Evolutionary conservation across 2,329 filamentous ascomycete species (phyloP), one percentile per base, ranked within the genome.

Genomic region (Diplodia mutila): DNA sequence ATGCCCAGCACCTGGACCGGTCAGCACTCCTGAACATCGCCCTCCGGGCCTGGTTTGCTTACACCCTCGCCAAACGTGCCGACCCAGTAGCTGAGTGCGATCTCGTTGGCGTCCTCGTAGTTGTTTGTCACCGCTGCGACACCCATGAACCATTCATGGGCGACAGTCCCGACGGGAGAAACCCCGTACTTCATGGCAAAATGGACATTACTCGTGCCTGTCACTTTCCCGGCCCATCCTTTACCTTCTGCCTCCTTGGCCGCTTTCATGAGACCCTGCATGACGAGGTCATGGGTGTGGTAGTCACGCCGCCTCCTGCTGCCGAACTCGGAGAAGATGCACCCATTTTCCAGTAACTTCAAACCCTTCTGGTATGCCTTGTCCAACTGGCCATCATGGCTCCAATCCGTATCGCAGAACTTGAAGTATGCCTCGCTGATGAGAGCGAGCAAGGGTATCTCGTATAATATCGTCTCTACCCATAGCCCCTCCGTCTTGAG

Each of bases 101-200:
- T 86, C 77, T 97, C 93, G 46, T 94, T 97, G 3, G 95, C 94
- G 69, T 86, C 85, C 72, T 88, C 86, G 76, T 99, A 99, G 79
- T 97, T 87, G 70, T 92, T 86, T 4, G 90, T 92, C 72, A 97
- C 93, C 48, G 95, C 94, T 0, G 95, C 95, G 70, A 97, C 94
- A 51, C 93, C 94, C 95, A 99, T 99, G 83, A 97, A 98, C 95
- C 95, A 99, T 81, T 99, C 95, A 76, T 99, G 95, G 0, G 95
- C 95, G 1, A 92, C 89, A 0, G 95, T 99, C 5, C 95, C 95
- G 14, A 98, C 87, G 0, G 95, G 93, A 3, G 88, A 82, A 54
- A 97, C 88, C 53, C 88, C 89, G 80, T 97, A 94, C 74, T 93
- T 91, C 93, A 97, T 97, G 12, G 95, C 95, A 71, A 99, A 88